Base-by-base conservation (phyloP, 2,329 filamentous ascomycete species). In the Trichoderma simmonsii region DNA sequence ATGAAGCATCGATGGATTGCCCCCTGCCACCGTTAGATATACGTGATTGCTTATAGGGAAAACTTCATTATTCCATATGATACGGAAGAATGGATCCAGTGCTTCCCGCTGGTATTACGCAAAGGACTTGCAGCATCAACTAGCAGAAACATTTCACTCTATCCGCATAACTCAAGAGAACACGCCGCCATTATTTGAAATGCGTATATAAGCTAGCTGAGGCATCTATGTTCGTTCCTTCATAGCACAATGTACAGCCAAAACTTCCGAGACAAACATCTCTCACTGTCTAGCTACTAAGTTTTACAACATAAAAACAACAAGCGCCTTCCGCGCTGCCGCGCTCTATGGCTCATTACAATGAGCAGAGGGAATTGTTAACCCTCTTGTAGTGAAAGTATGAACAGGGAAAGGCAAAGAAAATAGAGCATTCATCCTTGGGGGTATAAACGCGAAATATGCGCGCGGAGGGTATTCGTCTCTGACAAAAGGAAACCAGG, bases 381-480 rank as follows among this genome's bases (percentile, higher is more conserved):
- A n/a, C 48, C 61, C 61, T 64, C 68, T 48, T 71, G 48, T 71
- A 65, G 59, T 62, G 67, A 69, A 69, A 74, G 73, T 75, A 76
- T 73, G 71, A 74, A 77, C 70, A 74, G 48, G 71, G 9, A 70
- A 68, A 43, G 30, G 1, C 34, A 36, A 61, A 73, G 61, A 36
- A 43, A 75, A 72, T 73, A 73, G 71, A 68, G 66, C 73, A 62
- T 71, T 62, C 73, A 71, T 78, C 76, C 72, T 76, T 73, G 74
- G 70, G 76, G 76, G 75, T 77, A 76, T 77, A 75, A 71, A 73
- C 73, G 74, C 76, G 60, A 60, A 61, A 61, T 59, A 15, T 54
- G 26, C 26, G 69, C 59, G 67, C 60, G 51, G 34, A 21, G 39
- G 67, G 70, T 69, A 67, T 72, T 60, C 43, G 24, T 54, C 59